Percentiles rank a stretch among this genome's conserved stretches.
These are phyloP conservation scores for Lotus japonicus DNA, from an alignment of 306 rosid genomes.

Conservation along the genomic window DNA sequence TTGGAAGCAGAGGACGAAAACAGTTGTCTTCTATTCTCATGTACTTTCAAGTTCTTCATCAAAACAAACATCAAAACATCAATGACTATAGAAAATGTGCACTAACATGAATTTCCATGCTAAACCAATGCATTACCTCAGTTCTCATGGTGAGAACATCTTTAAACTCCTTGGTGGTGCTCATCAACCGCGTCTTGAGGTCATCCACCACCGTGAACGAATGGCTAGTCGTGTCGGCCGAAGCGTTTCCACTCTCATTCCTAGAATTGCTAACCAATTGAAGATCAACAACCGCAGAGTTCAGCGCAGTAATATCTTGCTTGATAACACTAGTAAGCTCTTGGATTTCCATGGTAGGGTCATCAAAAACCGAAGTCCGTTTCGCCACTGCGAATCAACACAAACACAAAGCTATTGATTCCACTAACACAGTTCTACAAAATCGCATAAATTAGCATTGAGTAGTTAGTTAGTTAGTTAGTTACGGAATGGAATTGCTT, in stretches of 20 bases:
- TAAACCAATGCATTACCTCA: slow-evolving; percentile 43
- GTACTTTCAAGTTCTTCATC: slow-evolving; percentile 85
- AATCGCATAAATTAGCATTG: background rate
- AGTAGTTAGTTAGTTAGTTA: background rate
- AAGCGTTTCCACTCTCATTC: slow-evolving; percentile 59
- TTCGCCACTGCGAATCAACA: slow-evolving; percentile 67
- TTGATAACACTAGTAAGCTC: slow-evolving; percentile 85
- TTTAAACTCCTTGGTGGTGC: slow-evolving; percentile 88
- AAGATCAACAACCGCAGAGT: slow-evolving; percentile 93
- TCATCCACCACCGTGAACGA: slow-evolving; percentile 94
- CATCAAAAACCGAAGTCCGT: slow-evolving; percentile 88
- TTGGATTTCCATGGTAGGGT: slow-evolving; percentile 87
- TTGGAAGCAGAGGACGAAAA: slow-evolving; percentile 71
- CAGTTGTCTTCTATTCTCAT: slow-evolving; percentile 83
- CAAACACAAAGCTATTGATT: background rate
- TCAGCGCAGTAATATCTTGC: slow-evolving; percentile 89
- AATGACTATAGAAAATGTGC: background rate
- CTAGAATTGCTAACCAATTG: slow-evolving; percentile 62
- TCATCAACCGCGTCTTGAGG: slow-evolving; percentile 84
- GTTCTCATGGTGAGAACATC: slow-evolving; percentile 96
- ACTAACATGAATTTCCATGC: background rate
- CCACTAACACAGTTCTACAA: too few species aligned
- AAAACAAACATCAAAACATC: background rate
- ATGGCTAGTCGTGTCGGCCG: slow-evolving; percentile 83
- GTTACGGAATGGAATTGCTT: slow-evolving; percentile 33